phyloP scores from a whole-genome alignment of 140 eudicot genomes.

The Cichorium intybus region DNA sequence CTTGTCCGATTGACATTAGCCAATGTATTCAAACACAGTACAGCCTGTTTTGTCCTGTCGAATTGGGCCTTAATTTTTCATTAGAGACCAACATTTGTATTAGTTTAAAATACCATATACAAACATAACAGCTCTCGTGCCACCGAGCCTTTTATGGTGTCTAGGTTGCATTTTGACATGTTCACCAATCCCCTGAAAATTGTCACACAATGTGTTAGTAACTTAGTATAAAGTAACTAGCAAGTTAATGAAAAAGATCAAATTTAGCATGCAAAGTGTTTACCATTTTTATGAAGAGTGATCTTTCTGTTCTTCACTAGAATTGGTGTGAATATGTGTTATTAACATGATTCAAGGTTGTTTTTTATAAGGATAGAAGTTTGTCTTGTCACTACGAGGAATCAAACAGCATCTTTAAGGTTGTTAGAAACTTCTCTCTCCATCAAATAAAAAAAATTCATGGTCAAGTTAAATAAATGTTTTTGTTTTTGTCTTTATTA shows the following conservation, averaged over 20 bases:
- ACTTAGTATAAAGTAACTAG: conserved; percentile 6
- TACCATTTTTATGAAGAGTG: conserved; percentile 32
- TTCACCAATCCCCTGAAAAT: conserved; percentile 37
- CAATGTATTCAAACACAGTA: background rate
- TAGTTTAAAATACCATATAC: conserved; percentile 46
- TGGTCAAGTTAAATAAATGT: background rate
- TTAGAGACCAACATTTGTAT: background rate
- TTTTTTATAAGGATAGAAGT: conserved; percentile 33
- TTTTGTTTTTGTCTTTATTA: conserved; percentile 4
- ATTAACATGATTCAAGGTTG: conserved; percentile 1
- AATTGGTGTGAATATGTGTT: conserved; percentile 28
- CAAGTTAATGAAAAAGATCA: background rate
- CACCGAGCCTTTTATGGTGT: conserved; percentile 43
- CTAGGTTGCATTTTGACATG: conserved; percentile 34
- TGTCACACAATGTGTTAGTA: background rate
- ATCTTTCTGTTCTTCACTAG: conserved; percentile 18
- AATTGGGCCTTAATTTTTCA: background rate
- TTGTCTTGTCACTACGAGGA: conserved; percentile 24
- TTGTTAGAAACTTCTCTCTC: conserved; percentile 13
- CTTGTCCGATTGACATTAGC: too few species aligned
- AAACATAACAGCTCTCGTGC: conserved; percentile 58
- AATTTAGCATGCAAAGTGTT: conserved; percentile 4
- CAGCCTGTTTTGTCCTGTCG: background rate
- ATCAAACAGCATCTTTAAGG: conserved; percentile 42
- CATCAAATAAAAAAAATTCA: background rate